Evolutionary conservation across 371 early-diverging fungal genomes (phyloP).

Genomic region (Entomophthora muscae): DNA sequence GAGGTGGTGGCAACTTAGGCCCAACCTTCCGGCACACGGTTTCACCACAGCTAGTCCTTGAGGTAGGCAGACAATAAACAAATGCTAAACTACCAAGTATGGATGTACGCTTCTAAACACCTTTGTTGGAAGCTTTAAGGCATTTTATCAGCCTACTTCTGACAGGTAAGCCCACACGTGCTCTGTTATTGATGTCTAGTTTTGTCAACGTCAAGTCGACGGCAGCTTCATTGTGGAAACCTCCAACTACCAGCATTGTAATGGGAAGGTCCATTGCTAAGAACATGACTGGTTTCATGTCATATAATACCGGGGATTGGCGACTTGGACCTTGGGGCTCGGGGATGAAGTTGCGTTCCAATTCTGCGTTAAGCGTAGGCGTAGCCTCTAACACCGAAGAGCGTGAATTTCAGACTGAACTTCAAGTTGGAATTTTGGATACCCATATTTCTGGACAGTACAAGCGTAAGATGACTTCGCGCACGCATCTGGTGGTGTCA

Average conservation of each 20-base stretch:
- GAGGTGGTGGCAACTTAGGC: slow-evolving; percentile 55
- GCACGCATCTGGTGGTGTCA: slow-evolving; percentile 17
- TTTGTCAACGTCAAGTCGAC: background rate
- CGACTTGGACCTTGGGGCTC: slow-evolving; percentile 43
- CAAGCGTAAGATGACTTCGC: slow-evolving; percentile 19
- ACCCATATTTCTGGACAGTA: slow-evolving; percentile 28
- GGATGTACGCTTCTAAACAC: slow-evolving; percentile 36
- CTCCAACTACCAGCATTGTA: slow-evolving; percentile 43
- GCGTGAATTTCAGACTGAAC: slow-evolving; percentile 28
- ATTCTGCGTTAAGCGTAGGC: slow-evolving; percentile 41
- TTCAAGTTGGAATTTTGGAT: slow-evolving; percentile 32
- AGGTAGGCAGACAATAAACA: slow-evolving; percentile 20
- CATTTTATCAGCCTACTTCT: slow-evolving; percentile 40
- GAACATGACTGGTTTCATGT: slow-evolving; percentile 52
- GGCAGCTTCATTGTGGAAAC: slow-evolving; percentile 22
- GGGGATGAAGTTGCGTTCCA: slow-evolving; percentile 22
- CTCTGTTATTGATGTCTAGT: background rate
- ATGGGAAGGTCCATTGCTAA: slow-evolving; percentile 39
- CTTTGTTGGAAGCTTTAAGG: slow-evolving; percentile 35
- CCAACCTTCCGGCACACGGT: slow-evolving; percentile 55
- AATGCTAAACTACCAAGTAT: slow-evolving; percentile 17
- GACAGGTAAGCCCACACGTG: slow-evolving; percentile 25
- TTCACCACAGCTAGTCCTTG: slow-evolving; percentile 47
- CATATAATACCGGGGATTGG: slow-evolving; percentile 58
- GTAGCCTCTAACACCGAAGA: slow-evolving; percentile 27